Evolutionary conservation across 2,329 filamentous ascomycete genomes (phyloP).

Genomic region (Escovopsis weberi): DNA sequence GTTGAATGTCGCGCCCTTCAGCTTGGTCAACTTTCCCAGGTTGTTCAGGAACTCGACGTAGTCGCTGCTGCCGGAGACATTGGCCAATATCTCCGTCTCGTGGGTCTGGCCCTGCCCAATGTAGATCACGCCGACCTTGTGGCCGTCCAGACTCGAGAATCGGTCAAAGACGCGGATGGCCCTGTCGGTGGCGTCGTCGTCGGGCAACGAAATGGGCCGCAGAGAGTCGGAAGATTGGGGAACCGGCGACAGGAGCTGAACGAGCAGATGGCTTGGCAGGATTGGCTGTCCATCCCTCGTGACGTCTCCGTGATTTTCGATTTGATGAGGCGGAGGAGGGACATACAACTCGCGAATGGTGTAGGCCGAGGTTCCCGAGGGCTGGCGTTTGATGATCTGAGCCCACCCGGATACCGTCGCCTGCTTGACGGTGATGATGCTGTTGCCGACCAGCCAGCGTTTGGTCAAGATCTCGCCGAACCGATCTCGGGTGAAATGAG

Average conservation of each 20-base stretch:
- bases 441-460: conserved; percentile 60
- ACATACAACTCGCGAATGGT: conserved; percentile 45
- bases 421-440: conserved; percentile 61
- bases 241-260: conserved; percentile 51
- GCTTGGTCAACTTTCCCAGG: conserved; percentile 64
- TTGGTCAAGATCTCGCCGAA: conserved; percentile 54
- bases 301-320: conserved; percentile 30
- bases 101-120: conserved; percentile 73
- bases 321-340: conserved; percentile 43
- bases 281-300: conserved; percentile 39
- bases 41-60: conserved; percentile 75
- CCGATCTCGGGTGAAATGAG: conserved; percentile 46
- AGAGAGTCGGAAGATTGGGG: conserved; percentile 42
- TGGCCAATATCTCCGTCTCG: conserved; percentile 75
- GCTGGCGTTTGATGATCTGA: conserved; percentile 55
- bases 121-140: conserved; percentile 92
- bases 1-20: conserved; percentile 79
- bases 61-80: conserved; percentile 72
- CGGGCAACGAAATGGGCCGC: conserved; percentile 62
- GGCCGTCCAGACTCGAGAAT: conserved; percentile 79
- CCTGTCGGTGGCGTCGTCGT: conserved; percentile 53
- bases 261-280: conserved; percentile 58
- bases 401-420: conserved; percentile 52
- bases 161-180: conserved; percentile 73
- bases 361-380: conserved; percentile 50